These are phyloP conservation scores for Puccinia novopanici DNA, from an alignment of 1,284 basidiomycete genomes.

Conservation along the genomic window DNA sequence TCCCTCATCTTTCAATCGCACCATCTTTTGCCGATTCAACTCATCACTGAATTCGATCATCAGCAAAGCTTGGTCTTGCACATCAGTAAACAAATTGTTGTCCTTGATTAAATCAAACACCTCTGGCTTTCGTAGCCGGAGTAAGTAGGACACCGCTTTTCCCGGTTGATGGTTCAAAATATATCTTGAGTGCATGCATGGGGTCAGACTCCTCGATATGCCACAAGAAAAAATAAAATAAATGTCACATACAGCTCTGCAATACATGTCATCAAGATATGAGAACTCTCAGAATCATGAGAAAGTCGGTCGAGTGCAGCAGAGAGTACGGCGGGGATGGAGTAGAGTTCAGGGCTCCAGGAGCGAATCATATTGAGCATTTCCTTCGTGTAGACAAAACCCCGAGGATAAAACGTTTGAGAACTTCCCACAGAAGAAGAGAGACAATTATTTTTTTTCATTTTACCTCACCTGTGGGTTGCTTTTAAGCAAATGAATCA, in stretches of 20 bases:
- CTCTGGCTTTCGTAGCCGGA: constrained; percentile 79
- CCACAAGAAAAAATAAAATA: neutral
- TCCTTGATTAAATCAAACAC: constrained; percentile 94
- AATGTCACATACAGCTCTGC: constrained; percentile 72
- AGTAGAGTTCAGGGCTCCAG: constrained; percentile 91
- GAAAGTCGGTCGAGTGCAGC: constrained; percentile 82
- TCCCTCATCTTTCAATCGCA: neutral
- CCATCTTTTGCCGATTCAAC: constrained; percentile 63
- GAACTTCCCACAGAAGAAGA: constrained; percentile 3
- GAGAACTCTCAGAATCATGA: constrained; percentile 64
- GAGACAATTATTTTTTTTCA: neutral
- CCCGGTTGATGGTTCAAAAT: constrained; percentile 84
- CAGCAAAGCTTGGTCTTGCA: constrained; percentile 86
- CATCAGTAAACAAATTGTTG: constrained; percentile 89
- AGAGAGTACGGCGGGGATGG: constrained; percentile 79
- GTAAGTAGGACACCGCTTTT: constrained; percentile 85
- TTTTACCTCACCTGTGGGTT: constrained; percentile 68
- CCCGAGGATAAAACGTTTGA: neutral
- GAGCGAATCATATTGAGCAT: constrained; percentile 76
- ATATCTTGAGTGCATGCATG: constrained; percentile 64
- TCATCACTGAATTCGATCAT: constrained; percentile 94
- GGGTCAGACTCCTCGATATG: constrained; percentile 35
- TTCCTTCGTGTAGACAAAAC: constrained; percentile 62
- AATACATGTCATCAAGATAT: constrained; percentile 83
- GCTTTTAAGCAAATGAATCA: constrained; percentile 79